Conservation (phyloP, 352 stramenopile species). For the Phytophthora rubi region DNA sequence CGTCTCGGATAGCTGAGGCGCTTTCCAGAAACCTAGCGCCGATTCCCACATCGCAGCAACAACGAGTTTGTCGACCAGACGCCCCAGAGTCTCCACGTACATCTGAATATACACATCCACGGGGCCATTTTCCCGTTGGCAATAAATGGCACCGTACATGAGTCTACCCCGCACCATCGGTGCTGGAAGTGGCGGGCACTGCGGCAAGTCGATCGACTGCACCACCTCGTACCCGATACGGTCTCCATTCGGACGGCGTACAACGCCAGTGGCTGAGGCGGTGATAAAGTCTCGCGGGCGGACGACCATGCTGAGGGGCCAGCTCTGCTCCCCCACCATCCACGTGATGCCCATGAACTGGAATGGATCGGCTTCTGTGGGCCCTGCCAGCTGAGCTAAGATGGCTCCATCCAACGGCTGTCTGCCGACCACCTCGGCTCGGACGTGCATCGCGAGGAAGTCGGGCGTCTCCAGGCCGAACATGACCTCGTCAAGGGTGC, state of each 20-base stretch:
- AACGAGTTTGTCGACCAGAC: constrained; percentile 16
- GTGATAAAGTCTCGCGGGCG: constrained; percentile 36
- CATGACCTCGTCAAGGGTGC: not conserved
- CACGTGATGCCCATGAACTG: constrained; percentile 34
- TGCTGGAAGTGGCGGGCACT: constrained; percentile 14
- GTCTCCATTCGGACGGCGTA: constrained; percentile 31
- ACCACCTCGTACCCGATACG: constrained; percentile 56
- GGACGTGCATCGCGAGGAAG: not conserved
- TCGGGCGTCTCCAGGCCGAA: not conserved
- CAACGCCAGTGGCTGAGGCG: constrained; percentile 26
- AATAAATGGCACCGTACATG: constrained; percentile 31
- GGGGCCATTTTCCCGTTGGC: constrained; percentile 17
- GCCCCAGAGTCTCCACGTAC: constrained; percentile 23
- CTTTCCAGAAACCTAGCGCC: constrained; percentile 24
- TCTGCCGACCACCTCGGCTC: too few relatives aligned
- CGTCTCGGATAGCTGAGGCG: constrained; percentile 15
- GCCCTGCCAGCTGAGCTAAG: constrained; percentile 28
- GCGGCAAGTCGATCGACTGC: constrained; percentile 47
- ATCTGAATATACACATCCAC: constrained; percentile 34
- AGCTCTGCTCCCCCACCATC: constrained; percentile 16
- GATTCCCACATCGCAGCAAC: constrained; percentile 24
- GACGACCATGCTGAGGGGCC: constrained; percentile 29
- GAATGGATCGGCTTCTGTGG: constrained; percentile 31
- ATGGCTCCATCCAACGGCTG: constrained; percentile 3
- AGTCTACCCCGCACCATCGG: constrained; percentile 27